These are phyloP conservation scores for Rhodofomes roseus DNA, from an alignment of 1,284 basidiomycete species.

Conservation along the genomic window DNA sequence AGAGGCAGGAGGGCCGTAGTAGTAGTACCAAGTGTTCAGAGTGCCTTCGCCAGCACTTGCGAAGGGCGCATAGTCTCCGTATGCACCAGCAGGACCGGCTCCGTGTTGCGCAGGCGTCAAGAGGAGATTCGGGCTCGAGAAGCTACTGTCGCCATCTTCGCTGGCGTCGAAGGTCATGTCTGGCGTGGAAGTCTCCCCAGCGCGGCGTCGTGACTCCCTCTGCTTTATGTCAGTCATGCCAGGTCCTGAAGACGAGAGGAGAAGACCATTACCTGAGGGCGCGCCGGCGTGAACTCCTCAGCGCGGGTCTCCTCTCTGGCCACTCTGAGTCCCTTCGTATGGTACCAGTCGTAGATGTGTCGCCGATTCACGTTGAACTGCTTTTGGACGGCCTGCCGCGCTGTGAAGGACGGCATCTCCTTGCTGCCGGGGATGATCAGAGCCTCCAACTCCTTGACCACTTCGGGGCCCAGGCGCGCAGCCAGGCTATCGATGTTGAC, in stretches of 20 bases:
- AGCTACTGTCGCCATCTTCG: neutral
- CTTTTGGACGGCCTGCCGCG: slow-evolving; percentile 63
- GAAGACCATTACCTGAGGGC: slow-evolving; percentile 18
- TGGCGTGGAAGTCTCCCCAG: neutral
- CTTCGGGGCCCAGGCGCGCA: slow-evolving; percentile 56
- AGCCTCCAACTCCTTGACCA: slow-evolving; percentile 65
- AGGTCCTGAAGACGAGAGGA: neutral
- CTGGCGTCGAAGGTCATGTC: slow-evolving; percentile 1
- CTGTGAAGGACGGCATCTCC: slow-evolving; percentile 67
- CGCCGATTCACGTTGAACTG: slow-evolving; percentile 64
- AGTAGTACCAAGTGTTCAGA: neutral
- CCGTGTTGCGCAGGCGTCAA: neutral
- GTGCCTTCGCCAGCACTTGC: neutral
- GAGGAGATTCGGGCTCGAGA: slow-evolving; percentile 4
- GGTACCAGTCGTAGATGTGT: slow-evolving; percentile 76
- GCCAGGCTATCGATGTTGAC: slow-evolving; percentile 52
- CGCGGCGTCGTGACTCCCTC: neutral
- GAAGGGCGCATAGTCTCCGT: neutral
- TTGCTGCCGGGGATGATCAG: slow-evolving; percentile 61
- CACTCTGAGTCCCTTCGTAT: slow-evolving; percentile 58
- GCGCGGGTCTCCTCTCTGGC: slow-evolving; percentile 57
- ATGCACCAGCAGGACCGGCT: neutral
- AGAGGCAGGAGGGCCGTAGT: neutral
- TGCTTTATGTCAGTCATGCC: neutral
- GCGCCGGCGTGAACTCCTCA: slow-evolving; percentile 17